These are phyloP conservation scores for Ceriops zippeliana DNA, from an alignment of 345 rosid species.

Conservation along the genomic window DNA sequence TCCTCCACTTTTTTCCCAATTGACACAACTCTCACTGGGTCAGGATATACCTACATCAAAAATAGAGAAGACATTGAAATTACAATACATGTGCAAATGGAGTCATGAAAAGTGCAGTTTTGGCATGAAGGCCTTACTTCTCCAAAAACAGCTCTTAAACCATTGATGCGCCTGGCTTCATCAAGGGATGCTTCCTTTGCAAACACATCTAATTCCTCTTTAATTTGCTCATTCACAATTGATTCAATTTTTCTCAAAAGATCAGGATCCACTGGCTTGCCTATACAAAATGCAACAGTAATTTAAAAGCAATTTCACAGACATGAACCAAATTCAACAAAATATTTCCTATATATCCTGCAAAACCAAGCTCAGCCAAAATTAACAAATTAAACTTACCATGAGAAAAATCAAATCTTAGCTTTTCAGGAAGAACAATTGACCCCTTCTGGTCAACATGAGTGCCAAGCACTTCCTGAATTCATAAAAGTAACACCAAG, in stretches of 20 bases:
- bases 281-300: constrained; percentile 34
- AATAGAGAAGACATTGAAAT: constrained; percentile 2
- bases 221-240: constrained; percentile 86
- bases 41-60: constrained; percentile 72
- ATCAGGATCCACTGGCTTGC: constrained; percentile 80
- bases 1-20: constrained; percentile 77
- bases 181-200: constrained; percentile 71
- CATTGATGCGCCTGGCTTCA: constrained; percentile 71
- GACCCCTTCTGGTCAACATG: constrained; percentile 99
- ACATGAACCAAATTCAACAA: constrained; percentile 1
- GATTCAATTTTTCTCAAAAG: constrained; percentile 70
- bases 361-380: background rate
- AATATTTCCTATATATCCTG: background rate
- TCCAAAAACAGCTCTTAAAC: constrained; percentile 95
- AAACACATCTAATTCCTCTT: constrained; percentile 78
- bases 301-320: constrained; percentile 11
- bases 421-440: constrained; percentile 90
- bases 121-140: constrained; percentile 48
- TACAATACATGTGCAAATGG: background rate
- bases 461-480: constrained; percentile 88
- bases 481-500: constrained; percentile 9
- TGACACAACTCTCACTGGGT: constrained; percentile 91
- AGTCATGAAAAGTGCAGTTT: background rate
- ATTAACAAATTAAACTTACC: constrained; percentile 41
- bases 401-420: constrained; percentile 96